Percentiles rank a stretch among this genome's conserved stretches.
Evolutionary conservation across 768 basidiomycete genomes (phyloP).

Genomic region (Gymnopilus dilepis): DNA sequence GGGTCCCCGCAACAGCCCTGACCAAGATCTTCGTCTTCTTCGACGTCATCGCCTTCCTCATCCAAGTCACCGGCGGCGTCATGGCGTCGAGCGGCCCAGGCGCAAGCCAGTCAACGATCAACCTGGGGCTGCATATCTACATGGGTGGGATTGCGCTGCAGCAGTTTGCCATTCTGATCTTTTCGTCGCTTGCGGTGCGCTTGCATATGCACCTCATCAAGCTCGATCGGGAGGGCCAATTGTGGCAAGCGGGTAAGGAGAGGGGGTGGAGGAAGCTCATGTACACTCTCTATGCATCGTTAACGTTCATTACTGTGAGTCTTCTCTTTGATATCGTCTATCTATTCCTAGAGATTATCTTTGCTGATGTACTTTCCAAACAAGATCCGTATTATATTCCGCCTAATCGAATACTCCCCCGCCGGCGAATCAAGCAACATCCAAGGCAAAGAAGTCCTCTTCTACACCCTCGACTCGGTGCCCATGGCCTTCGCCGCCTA

Average conservation of each 20-base stretch:
- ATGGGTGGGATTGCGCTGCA: slow-evolving; percentile 13
- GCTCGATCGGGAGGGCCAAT: not conserved
- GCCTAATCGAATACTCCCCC: slow-evolving; percentile 9
- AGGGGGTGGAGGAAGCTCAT: slow-evolving; percentile 8
- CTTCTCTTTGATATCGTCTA: not conserved
- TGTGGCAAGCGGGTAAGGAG: not conserved
- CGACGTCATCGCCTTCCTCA: slow-evolving; percentile 10
- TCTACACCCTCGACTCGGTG: slow-evolving; percentile 12
- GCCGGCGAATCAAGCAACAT: slow-evolving; percentile 6
- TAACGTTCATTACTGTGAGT: slow-evolving; percentile 6
- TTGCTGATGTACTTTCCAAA: not conserved
- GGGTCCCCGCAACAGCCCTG: slow-evolving; percentile 2
- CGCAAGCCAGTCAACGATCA: not conserved
- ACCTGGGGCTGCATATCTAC: slow-evolving; percentile 10
- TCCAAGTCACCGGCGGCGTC: slow-evolving; percentile 1
- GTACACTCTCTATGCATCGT: slow-evolving; percentile 9
- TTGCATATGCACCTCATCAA: slow-evolving; percentile 1
- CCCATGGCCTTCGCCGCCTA: slow-evolving; percentile 10
- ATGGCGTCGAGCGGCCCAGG: slow-evolving; percentile 4
- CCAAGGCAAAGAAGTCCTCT: slow-evolving; percentile 5
- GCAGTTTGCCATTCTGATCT: slow-evolving; percentile 6
- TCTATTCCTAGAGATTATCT: no score
- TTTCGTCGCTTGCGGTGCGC: not conserved
- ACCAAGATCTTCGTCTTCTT: slow-evolving; percentile 13
- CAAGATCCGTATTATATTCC: slow-evolving; percentile 10